Percentiles rank a stretch among this genome's conserved stretches.
These are phyloP conservation scores for Paecilomyces formosus DNA, from an alignment of 2,329 filamentous ascomycete species.

Conservation along the genomic window DNA sequence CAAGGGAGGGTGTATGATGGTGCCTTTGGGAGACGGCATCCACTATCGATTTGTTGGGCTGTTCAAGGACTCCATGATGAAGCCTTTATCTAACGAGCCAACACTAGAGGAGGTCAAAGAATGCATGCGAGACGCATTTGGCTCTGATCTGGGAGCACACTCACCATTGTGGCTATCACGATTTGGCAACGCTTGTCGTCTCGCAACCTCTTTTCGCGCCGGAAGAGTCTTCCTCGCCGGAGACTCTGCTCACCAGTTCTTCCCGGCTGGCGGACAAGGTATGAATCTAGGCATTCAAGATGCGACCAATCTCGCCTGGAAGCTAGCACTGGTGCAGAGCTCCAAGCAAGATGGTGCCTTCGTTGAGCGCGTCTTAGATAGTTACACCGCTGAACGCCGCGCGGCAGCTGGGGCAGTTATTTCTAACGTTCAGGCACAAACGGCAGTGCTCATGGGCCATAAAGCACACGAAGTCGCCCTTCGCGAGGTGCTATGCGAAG, in stretches of 20 bases:
- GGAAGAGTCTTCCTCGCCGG: constrained; percentile 12
- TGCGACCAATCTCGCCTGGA: constrained; percentile 14
- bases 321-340: constrained; percentile 12
- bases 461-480: not conserved
- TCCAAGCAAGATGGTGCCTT: not conserved
- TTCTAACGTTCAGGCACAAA: not conserved
- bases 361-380: not conserved
- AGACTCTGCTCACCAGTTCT: constrained; percentile 12
- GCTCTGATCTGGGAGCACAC: not conserved
- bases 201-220: not conserved
- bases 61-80: not conserved
- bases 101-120: not conserved
- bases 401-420: not conserved
- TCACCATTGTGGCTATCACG: not conserved
- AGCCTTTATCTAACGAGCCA: not conserved
- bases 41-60: not conserved
- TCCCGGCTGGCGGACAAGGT: constrained; percentile 13
- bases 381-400: not conserved
- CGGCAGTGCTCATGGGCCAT: not conserved
- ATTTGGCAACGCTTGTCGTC: not conserved
- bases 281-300: constrained; percentile 17
- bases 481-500: not conserved
- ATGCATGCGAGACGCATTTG: not conserved
- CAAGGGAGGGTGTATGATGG: not conserved
- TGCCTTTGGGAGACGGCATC: not conserved